phyloP scores from a whole-genome alignment of 257 asterid genomes.

The Capsicum rhomboideum region DNA sequence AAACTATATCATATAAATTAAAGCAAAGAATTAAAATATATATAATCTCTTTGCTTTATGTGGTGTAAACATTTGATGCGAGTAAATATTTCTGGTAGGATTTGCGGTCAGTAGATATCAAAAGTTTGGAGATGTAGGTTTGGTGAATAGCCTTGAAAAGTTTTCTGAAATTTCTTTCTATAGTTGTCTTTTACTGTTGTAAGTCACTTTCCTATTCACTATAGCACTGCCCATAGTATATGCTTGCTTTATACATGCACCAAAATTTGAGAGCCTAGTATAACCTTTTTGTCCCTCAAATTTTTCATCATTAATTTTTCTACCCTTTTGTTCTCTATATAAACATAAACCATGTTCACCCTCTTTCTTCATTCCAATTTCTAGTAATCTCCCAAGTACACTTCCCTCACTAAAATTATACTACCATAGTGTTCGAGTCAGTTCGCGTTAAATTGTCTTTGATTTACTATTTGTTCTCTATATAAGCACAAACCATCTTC shows the following conservation, averaged over 20 bases:
- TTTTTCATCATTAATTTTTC: neutral
- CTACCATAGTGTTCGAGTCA: no score
- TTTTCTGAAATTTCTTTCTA: neutral
- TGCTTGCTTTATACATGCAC: neutral
- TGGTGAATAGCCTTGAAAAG: neutral
- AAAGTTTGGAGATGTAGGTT: no score
- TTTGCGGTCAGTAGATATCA: neutral
- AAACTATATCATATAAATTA: no score
- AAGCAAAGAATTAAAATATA: no score
- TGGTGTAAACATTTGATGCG: neutral
- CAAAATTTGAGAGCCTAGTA: neutral
- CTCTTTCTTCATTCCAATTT: neutral
- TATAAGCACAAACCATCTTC: neutral
- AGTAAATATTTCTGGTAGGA: neutral
- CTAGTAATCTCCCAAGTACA: neutral
- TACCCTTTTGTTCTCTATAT: neutral
- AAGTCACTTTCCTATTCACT: neutral
- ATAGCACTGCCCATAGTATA: neutral
- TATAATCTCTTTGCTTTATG: no score
- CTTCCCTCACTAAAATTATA: no score
- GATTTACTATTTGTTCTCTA: neutral
- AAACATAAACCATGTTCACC: neutral
- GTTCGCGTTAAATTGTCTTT: neutral
- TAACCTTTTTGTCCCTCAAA: neutral
- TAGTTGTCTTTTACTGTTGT: neutral